Percentiles rank a stretch among this genome's conserved stretches.
phyloP scores from a whole-genome alignment of 2,329 filamentous ascomycete species.

The Pseudophaeomoniella oleicola region DNA sequence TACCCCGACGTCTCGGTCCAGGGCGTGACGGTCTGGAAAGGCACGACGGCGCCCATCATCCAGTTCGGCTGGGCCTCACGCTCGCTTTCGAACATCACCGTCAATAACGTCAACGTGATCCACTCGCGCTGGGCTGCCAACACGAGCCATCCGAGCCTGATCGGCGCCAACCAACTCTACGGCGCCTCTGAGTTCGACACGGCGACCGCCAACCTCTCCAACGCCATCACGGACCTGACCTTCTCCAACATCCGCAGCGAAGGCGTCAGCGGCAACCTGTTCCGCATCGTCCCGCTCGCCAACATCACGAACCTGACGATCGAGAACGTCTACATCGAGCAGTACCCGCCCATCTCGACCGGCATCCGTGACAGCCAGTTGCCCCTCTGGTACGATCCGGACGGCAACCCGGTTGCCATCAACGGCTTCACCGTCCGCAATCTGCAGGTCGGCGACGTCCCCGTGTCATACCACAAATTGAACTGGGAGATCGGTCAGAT shows the following conservation, averaged over 20 bases:
- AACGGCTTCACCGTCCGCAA: not conserved
- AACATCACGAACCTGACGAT: conserved; percentile 1
- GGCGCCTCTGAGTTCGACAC: not conserved
- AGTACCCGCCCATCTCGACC: not conserved
- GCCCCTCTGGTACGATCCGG: not conserved
- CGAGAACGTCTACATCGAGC: conserved; percentile 1
- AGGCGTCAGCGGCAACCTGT: conserved; percentile 1
- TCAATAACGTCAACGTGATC: not conserved
- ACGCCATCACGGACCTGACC: conserved; percentile 1
- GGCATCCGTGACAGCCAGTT: not conserved
- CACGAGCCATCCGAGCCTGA: not conserved
- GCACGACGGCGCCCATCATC: conserved; percentile 26
- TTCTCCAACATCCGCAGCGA: conserved; percentile 1
- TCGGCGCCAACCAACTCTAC: not conserved
- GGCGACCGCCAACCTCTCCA: not conserved
- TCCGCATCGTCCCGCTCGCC: not conserved
- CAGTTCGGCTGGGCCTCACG: conserved; percentile 22
- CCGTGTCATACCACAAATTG: not conserved
- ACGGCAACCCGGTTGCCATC: not conserved
- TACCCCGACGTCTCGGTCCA: conserved; percentile 19
- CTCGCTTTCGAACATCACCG: conserved; percentile 6
- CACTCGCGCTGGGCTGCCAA: not conserved
- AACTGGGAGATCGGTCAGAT: not conserved
- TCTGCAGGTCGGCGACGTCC: not conserved
- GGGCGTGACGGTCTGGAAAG: conserved; percentile 19